Conservation (phyloP, 2,329 filamentous ascomycete genomes). For the Sporothrix curviconia region DNA sequence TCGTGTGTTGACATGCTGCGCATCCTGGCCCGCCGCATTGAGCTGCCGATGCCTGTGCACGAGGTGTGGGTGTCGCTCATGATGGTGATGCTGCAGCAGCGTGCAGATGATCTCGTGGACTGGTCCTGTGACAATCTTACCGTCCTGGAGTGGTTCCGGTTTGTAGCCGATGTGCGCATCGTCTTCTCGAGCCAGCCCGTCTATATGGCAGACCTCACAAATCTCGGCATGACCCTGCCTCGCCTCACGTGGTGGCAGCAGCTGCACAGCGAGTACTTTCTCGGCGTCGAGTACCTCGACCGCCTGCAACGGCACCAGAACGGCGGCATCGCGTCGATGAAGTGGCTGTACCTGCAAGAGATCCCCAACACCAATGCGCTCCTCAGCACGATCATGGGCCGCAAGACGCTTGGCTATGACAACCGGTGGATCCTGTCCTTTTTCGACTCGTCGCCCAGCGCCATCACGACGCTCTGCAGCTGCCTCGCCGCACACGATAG, state of each 20-base stretch:
- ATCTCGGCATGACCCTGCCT: conserved; percentile 14
- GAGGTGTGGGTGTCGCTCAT: conserved; percentile 20
- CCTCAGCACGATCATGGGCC: conserved; percentile 15
- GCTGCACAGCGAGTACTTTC: neutral
- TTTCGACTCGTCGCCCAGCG: conserved; percentile 10
- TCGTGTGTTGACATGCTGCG: conserved; percentile 19
- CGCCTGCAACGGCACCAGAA: neutral
- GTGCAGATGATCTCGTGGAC: conserved; percentile 11
- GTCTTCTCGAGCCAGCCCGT: conserved; percentile 10
- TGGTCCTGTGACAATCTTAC: conserved; percentile 20
- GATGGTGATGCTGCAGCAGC: conserved; percentile 15
- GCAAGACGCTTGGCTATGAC: conserved; percentile 10
- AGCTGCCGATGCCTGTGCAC: conserved; percentile 14
- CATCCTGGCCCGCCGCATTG: conserved; percentile 18
- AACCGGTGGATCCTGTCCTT: conserved; percentile 16
- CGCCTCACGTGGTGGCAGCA: conserved; percentile 12
- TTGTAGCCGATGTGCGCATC: conserved; percentile 16
- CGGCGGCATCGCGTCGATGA: conserved; percentile 1
- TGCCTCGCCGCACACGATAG: conserved; percentile 11
- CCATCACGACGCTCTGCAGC: conserved; percentile 16
- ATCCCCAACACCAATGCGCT: conserved; percentile 8
- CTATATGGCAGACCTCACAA: neutral
- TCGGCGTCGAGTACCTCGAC: conserved; percentile 11
- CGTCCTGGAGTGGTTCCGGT: conserved; percentile 17
- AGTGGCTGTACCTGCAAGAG: conserved; percentile 17